Evolutionary conservation across 1,284 basidiomycete species (phyloP).

Genomic region (Ganoderma meredithae): DNA sequence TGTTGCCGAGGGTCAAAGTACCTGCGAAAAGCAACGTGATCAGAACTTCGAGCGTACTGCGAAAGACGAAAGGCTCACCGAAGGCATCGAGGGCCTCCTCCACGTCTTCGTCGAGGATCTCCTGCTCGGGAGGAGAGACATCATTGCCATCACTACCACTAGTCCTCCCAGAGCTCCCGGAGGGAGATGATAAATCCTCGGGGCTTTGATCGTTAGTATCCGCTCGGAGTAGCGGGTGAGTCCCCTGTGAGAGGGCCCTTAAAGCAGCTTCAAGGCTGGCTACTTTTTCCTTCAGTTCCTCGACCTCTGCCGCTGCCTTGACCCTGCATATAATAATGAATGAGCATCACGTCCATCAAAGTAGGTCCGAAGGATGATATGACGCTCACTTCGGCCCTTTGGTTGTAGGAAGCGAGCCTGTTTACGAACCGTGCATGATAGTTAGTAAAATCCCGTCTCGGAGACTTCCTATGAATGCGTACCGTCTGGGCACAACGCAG

Average conservation of each 20-base stretch:
- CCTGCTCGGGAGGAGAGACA: not conserved
- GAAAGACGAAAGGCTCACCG: not conserved
- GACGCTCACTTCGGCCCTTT: slow-evolving; percentile 53
- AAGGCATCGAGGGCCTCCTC: slow-evolving; percentile 17
- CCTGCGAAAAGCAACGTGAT: slow-evolving; percentile 44
- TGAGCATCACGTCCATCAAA: not conserved
- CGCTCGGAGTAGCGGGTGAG: slow-evolving; percentile 52
- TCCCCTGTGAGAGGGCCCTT: slow-evolving; percentile 51
- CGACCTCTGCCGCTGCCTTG: slow-evolving; percentile 67
- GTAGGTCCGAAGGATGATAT: not conserved
- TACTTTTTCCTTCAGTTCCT: slow-evolving; percentile 70
- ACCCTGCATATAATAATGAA: slow-evolving; percentile 40
- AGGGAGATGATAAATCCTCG: not conserved
- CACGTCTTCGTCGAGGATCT: not conserved
- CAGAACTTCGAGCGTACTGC: not conserved
- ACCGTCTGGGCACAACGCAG: slow-evolving; percentile 76
- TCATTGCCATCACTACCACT: not conserved
- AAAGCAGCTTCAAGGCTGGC: slow-evolving; percentile 66
- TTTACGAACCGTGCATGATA: not conserved
- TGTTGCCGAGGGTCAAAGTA: slow-evolving; percentile 63
- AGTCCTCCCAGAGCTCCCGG: not conserved
- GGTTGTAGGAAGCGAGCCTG: slow-evolving; percentile 64
- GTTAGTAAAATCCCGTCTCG: too few species aligned
- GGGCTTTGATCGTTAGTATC: not conserved
- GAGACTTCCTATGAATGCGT: not conserved